Base-by-base conservation (phyloP, 1,139 yeast species). In the Pichia sp. region DNA sequence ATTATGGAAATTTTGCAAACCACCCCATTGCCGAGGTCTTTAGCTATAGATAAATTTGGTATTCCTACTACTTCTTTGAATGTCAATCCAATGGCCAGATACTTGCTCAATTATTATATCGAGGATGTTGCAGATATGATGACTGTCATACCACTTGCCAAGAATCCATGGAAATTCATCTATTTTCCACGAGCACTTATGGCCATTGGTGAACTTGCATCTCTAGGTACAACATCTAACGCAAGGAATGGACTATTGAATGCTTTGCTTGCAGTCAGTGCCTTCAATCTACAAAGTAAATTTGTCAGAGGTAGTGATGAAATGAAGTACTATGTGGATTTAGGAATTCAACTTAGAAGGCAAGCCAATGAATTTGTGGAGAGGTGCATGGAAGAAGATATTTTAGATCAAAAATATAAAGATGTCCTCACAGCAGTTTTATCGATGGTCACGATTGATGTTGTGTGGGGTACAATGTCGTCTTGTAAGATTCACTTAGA, bases 391-490 rank as follows among this genome's bases (percentile, higher is more conserved):
- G 61, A 69, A 34, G 60, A 57, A 30, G 66, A 64, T 39, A 56
- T 66, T 5, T 49, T 59, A 18, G 63, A 66, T 31, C 93, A 83
- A 49, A 80, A 82, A 53, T 85, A 85, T 56, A 85, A 86, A 53
- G 95, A 86, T 53, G 84, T 85, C 6, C 60, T 86, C 25, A 82
- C 87, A 34, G 93, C 94, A 0, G 79, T 85, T 16, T 67, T 86
- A 60, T 78, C 93, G 3, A 84, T 86, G 94, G 84, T 80, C 34
- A 77, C 88, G 17, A 85, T 86, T 38, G 95, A 86, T 60, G 78
- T 84, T 39, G 91, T 84, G 8, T 82, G 94, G 84, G 95, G 96
- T 2, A 80, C 93, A 2, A 84, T 83, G 93, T 80, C 81, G 42
- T 94, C 84, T 48, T 84, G 94, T 49, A 76, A 77, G 43, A 70